Base-by-base conservation (phyloP, 805 yeast genomes). In the Lipomyces orientalis region DNA sequence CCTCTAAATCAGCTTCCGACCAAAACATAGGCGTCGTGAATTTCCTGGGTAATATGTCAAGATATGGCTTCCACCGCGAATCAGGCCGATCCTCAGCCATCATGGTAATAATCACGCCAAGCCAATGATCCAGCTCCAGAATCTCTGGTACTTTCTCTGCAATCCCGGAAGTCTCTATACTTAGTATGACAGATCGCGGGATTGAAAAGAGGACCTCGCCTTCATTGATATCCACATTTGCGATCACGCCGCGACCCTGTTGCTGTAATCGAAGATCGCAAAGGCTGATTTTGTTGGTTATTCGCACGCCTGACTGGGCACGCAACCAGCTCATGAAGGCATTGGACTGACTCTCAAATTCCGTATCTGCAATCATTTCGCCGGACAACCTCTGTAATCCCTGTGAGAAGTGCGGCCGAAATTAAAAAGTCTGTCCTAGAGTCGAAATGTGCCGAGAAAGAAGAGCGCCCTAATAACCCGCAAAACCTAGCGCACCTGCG, bases 191-290 rank as follows among this genome's bases (percentile, higher is more conserved):
- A 1, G 76, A 74, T 64, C 90, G 79, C 0, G 97, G 94, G 35
- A 95, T 83, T 52, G 85, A 81, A 76, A 93, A 91, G 19, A 94
- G 77, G 0, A 81, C 81, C 65, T 91, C 96, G 64, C 85, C 93
- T 59, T 80, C 78, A 2, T 75, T 75, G 25, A 94, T 90, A 70
- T 87, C 87, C 51, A 84, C 84, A 0, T 71, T 65, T 1, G 97
- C 96, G 4, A 88, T 75, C 8, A 94, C 76, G 4, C 93, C 97
- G 39, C 98, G 81, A 9, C 98, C 98, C 76, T 91, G 92, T 54
- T 83, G 79, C 8, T 76, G 71, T 1, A 71, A 65, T 56, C 97
- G 80, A 51, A 86, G 81, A 77, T 94, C 97, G 1, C 80, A 82
- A 4, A 94, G 80, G 16, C 75, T 72, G 19, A 93, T 80, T 63